These are phyloP conservation scores for Dendrobium huoshanense DNA, from an alignment of 106 monocot genomes.

Conservation along the genomic window DNA sequence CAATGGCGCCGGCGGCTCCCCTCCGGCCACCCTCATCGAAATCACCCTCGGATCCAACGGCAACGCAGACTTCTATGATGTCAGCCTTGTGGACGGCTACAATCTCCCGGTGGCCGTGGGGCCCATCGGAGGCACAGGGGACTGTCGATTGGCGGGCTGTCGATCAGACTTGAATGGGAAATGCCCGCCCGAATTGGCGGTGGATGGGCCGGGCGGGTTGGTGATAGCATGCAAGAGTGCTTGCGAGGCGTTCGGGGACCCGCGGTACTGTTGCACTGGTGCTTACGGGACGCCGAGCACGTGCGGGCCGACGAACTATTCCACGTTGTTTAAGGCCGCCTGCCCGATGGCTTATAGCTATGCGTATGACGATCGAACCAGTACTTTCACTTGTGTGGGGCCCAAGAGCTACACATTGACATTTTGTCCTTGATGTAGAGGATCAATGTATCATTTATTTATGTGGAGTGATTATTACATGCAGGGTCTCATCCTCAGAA, in stretches of 20 bases:
- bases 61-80: slow-evolving; percentile 50
- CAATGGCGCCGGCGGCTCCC: slow-evolving; percentile 39
- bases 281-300: slow-evolving; percentile 17
- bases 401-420: slow-evolving; percentile 21
- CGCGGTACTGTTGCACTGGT: slow-evolving; percentile 28
- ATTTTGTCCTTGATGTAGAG: slow-evolving; percentile 26
- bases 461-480: no score
- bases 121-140: slow-evolving; percentile 23
- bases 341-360: slow-evolving; percentile 41
- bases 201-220: slow-evolving; percentile 24
- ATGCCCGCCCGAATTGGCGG: slow-evolving; percentile 28
- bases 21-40: slow-evolving; percentile 58
- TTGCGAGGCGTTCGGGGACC: slow-evolving; percentile 25
- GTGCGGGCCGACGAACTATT: slow-evolving; percentile 28
- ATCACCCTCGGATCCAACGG: slow-evolving; percentile 39
- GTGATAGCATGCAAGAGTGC: slow-evolving; percentile 24
- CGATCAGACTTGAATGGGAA: slow-evolving; percentile 27
- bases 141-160: slow-evolving; percentile 34
- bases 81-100: slow-evolving; percentile 66
- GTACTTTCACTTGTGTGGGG: slow-evolving; percentile 34
- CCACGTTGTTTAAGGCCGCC: slow-evolving; percentile 23
- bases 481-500: no score
- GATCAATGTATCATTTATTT: no score
- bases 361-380: slow-evolving; percentile 34
- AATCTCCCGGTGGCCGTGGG: slow-evolving; percentile 49